These are phyloP conservation scores for Leccinum boreale DNA, from an alignment of 768 basidiomycete genomes.

Conservation along the genomic window DNA sequence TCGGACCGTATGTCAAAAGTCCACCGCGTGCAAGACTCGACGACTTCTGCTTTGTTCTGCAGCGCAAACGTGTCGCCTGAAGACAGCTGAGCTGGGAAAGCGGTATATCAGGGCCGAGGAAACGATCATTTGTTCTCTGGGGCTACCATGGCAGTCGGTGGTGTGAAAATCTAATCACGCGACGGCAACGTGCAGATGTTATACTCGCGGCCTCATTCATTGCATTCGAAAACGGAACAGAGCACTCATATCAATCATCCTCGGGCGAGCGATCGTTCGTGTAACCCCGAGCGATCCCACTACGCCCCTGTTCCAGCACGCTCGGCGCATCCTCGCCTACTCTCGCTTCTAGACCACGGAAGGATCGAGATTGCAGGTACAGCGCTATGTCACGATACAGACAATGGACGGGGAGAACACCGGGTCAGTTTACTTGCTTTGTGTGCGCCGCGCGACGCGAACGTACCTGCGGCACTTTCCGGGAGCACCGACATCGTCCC, in stretches of 20 bases:
- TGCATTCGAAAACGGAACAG: too few species aligned
- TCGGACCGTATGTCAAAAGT: not conserved
- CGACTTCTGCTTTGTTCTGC: not conserved
- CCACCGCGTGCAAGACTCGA: too few species aligned
- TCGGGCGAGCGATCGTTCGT: slow-evolving; percentile 41
- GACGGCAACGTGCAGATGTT: not conserved
- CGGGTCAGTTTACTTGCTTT: slow-evolving; percentile 2
- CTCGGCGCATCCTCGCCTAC: slow-evolving; percentile 78
- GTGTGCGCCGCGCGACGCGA: slow-evolving; percentile 25
- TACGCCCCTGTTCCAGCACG: slow-evolving; percentile 82
- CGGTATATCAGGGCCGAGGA: not conserved
- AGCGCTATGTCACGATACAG: slow-evolving; percentile 42
- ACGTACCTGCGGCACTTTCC: slow-evolving; percentile 67
- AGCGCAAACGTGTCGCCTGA: not conserved
- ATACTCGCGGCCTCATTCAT: not conserved
- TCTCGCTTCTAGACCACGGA: slow-evolving; percentile 76
- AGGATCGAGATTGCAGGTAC: slow-evolving; percentile 72
- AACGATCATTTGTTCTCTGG: not conserved
- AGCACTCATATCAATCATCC: not conserved
- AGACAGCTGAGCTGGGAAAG: not conserved
- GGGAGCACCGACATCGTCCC: slow-evolving; percentile 48
- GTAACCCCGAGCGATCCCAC: slow-evolving; percentile 88
- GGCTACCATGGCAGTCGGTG: not conserved
- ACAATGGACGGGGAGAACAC: slow-evolving; percentile 7
- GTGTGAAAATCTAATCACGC: not conserved